A percentile compares a stretch with the other conserved stretches of the same genome.
phyloP scores from a whole-genome alignment of 306 rosid genomes.

The Gastrolobium villosum region DNA sequence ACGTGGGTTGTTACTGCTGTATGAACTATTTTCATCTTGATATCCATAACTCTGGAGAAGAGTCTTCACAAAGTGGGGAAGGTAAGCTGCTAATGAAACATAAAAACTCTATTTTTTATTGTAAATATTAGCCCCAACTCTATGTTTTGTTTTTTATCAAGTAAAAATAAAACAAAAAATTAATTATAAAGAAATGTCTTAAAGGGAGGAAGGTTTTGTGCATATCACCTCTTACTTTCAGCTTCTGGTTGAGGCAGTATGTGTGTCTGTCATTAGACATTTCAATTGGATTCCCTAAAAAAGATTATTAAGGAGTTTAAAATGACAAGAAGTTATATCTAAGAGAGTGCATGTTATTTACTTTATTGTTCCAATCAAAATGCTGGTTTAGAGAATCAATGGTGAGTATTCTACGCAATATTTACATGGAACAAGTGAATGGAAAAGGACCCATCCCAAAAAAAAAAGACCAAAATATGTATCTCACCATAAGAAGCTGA shows the following conservation, averaged over 20 bases:
- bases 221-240: constrained; percentile 80
- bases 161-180: constrained; percentile 24
- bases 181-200: neutral
- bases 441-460: neutral
- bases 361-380: neutral
- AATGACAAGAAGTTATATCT: constrained; percentile 1
- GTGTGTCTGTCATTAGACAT: constrained; percentile 56
- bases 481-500: constrained; percentile 75
- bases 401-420: neutral
- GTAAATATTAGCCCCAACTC: neutral
- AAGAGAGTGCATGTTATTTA: neutral
- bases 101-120: neutral
- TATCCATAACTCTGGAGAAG: constrained; percentile 74
- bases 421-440: constrained; percentile 19
- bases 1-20: constrained; percentile 96
- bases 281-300: constrained; percentile 71
- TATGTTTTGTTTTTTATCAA: neutral
- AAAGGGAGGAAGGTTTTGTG: constrained; percentile 33
- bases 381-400: neutral
- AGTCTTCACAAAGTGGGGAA: constrained; percentile 75
- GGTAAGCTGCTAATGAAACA: constrained; percentile 47
- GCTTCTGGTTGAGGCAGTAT: constrained; percentile 82
- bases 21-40: constrained; percentile 73
- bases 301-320: constrained; percentile 37
- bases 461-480: neutral